A percentile compares a stretch with the other conserved stretches of the same genome.
Evolutionary conservation across 202 grass and related monocot species (phyloP).

Genomic region (Brachypodium distachyon): DNA sequence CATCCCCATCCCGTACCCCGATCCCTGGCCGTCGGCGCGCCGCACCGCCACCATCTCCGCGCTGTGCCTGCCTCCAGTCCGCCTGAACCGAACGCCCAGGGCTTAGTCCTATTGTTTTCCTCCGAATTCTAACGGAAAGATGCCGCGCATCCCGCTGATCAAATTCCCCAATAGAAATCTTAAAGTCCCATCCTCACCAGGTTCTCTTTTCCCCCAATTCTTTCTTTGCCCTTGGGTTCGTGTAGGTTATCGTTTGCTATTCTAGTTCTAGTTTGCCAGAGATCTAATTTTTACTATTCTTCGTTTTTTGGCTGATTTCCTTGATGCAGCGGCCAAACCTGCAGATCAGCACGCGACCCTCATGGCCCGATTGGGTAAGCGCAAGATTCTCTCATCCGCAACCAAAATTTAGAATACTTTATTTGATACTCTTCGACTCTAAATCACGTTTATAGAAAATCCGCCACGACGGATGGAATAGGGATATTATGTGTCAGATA

Average conservation of each 20-base stretch:
- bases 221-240: background rate
- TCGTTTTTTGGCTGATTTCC: background rate
- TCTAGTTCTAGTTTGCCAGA: background rate
- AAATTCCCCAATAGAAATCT: slow-evolving; percentile 71
- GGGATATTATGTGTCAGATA: background rate
- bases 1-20: too few species aligned
- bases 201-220: slow-evolving; percentile 11
- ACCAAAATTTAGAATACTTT: too few species aligned
- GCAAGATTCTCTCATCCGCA: background rate
- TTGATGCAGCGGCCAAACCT: slow-evolving; percentile 14
- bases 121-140: slow-evolving; percentile 17
- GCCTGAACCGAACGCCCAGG: too few species aligned
- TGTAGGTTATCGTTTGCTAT: background rate
- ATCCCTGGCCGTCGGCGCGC: too few species aligned
- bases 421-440: too few species aligned
- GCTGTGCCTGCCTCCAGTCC: too few species aligned
- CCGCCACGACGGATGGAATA: too few species aligned
- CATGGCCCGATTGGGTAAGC: slow-evolving; percentile 41
- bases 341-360: slow-evolving; percentile 43
- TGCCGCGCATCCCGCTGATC: slow-evolving; percentile 79
- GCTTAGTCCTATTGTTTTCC: background rate
- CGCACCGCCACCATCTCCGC: too few species aligned
- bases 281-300: background rate
- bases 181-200: slow-evolving; percentile 38
- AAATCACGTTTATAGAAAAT: too few species aligned